phyloP scores from a whole-genome alignment of 805 yeast genomes.

The Torulaspora franciscae region DNA sequence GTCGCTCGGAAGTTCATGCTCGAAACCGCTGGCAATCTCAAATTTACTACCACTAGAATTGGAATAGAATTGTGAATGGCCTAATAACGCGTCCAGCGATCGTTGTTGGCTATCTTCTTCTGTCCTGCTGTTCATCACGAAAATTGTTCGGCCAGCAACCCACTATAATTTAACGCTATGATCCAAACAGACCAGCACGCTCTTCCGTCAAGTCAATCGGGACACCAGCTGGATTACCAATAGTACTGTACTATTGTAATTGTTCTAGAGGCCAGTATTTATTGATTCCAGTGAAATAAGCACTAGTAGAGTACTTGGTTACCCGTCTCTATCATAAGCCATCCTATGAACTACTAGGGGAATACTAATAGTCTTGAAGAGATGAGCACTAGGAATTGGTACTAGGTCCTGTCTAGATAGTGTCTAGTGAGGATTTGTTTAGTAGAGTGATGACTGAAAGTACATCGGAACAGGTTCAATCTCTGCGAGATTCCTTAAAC shows the following conservation, averaged over 20 bases:
- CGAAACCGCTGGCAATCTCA: constrained; percentile 2
- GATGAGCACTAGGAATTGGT: not conserved
- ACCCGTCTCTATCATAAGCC: not conserved
- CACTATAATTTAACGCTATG: not conserved
- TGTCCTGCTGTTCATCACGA: constrained; percentile 1
- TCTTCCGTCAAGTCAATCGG: not conserved
- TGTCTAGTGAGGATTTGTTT: not conserved
- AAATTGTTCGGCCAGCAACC: not conserved
- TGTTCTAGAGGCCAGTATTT: too few relatives aligned
- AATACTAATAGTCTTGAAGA: not conserved
- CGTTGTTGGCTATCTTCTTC: constrained; percentile 7
- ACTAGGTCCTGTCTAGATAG: too few relatives aligned
- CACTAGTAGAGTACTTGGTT: not conserved
- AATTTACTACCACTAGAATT: constrained; percentile 1
- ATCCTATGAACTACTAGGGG: not conserved
- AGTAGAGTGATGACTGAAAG: constrained; percentile 12
- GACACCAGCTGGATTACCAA: not conserved
- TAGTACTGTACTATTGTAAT: not conserved
- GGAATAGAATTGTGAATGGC: constrained; percentile 3
- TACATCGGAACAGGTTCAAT: constrained; percentile 19
- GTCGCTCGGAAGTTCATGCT: constrained; percentile 2
- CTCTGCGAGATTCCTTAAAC: constrained; percentile 39
- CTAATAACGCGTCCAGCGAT: constrained; percentile 8
- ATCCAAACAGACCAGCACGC: not conserved
- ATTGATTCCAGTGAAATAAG: not conserved